A percentile compares a stretch with the other conserved stretches of the same genome.
phyloP scores from a whole-genome alignment of 164 flowering plant genomes.

The Pachysandra terminalis region DNA sequence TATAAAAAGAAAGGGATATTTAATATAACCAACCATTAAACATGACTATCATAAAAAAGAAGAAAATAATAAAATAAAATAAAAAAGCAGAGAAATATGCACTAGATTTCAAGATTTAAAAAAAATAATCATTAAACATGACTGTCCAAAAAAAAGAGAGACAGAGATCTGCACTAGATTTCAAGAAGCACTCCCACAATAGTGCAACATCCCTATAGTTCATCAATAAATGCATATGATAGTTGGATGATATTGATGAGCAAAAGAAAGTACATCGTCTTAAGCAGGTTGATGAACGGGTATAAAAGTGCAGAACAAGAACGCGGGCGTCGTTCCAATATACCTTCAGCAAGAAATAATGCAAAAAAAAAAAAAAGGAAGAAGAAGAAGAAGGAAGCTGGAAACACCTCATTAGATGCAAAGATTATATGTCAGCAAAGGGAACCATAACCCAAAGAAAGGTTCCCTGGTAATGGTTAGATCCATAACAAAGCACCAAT shows the following conservation, averaged over 20 bases:
- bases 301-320: too few species aligned
- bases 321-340: too few species aligned
- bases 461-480: too few species aligned
- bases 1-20: neutral
- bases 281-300: too few species aligned
- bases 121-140: neutral
- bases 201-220: neutral
- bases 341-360: too few species aligned
- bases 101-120: too few species aligned
- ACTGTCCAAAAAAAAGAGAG: too few species aligned
- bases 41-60: too few species aligned
- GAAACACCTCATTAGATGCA: neutral
- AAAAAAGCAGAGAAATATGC: neutral
- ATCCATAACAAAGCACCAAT: too few species aligned
- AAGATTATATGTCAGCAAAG: neutral
- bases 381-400: neutral
- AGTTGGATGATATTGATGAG: neutral
- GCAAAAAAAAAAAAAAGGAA: neutral
- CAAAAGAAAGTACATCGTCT: neutral
- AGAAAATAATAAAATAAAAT: too few species aligned
- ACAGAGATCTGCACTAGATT: neutral
- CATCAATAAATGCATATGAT: neutral
- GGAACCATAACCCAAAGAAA: neutral
- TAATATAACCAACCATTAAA: neutral
- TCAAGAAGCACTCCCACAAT: neutral